phyloP scores from a whole-genome alignment of 768 basidiomycete genomes.

The Leccinum broughii region DNA sequence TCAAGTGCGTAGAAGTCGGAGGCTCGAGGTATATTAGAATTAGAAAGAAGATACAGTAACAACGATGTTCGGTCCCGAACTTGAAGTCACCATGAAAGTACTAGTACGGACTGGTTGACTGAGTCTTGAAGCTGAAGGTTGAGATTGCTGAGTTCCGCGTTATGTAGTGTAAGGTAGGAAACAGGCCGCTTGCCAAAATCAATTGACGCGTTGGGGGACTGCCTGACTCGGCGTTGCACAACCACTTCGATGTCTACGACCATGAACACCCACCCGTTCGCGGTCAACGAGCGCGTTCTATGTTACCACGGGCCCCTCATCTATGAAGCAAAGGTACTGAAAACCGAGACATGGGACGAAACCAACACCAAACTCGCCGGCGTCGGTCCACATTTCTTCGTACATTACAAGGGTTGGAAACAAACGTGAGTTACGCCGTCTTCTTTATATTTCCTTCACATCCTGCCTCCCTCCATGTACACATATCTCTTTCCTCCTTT shows the following conservation, averaged over 20 bases:
- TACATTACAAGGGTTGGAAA: conserved; percentile 99
- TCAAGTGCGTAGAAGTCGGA: too few relatives aligned
- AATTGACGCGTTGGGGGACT: too few relatives aligned
- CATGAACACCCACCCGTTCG: conserved; percentile 38
- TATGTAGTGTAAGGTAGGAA: too few relatives aligned
- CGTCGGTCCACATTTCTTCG: conserved; percentile 83
- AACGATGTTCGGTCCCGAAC: too few relatives aligned
- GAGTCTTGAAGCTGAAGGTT: too few relatives aligned
- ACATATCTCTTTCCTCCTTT: not conserved
- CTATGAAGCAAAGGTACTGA: conserved; percentile 93
- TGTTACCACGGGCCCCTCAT: conserved; percentile 96
- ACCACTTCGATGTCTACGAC: conserved; percentile 12
- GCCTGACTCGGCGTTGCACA: too few relatives aligned
- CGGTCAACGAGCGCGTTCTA: conserved; percentile 74
- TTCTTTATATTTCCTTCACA: not conserved
- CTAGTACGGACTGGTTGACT: too few relatives aligned
- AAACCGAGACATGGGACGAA: conserved; percentile 64
- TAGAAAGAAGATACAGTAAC: too few relatives aligned
- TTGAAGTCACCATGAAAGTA: too few relatives aligned
- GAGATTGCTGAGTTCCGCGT: too few relatives aligned
- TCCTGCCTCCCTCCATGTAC: not conserved
- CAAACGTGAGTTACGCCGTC: conserved; percentile 65
- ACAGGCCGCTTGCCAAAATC: too few relatives aligned
- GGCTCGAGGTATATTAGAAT: too few relatives aligned
- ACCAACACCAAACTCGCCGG: conserved; percentile 56